These are phyloP conservation scores for Coffea eugenioides DNA, from an alignment of 257 asterid species.

Conservation along the genomic window DNA sequence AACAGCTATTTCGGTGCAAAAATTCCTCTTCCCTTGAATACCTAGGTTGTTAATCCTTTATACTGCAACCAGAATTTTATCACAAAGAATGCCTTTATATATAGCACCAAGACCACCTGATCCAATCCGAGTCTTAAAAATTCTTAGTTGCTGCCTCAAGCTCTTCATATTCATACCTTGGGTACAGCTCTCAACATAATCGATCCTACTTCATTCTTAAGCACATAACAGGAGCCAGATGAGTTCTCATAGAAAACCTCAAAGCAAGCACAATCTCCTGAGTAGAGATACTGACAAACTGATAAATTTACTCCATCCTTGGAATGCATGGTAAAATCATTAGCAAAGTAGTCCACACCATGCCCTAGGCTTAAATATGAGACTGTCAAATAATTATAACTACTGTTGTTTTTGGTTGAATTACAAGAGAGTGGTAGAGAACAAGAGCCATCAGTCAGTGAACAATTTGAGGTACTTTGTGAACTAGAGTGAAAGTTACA, in stretches of 20 bases:
- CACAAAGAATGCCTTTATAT: slow-evolving; percentile 55
- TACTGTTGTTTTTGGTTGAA: slow-evolving; percentile 24
- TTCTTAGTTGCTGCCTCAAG: slow-evolving; percentile 52
- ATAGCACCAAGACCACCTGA: slow-evolving; percentile 77
- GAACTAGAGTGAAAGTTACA: slow-evolving; percentile 31
- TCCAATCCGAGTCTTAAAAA: slow-evolving; percentile 55
- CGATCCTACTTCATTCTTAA: slow-evolving; percentile 55
- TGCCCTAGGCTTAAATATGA: slow-evolving; percentile 50
- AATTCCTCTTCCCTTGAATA: slow-evolving; percentile 57
- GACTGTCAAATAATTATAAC: slow-evolving; percentile 14
- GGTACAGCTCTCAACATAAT: slow-evolving; percentile 25
- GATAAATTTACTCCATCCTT: slow-evolving; percentile 37
- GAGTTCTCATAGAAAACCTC: slow-evolving; percentile 56
- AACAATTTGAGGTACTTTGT: slow-evolving; percentile 34
- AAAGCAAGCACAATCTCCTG: slow-evolving; percentile 59
- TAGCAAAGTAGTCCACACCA: slow-evolving; percentile 65
- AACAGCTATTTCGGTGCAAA: slow-evolving; percentile 62
- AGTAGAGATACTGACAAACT: slow-evolving; percentile 57
- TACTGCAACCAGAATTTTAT: slow-evolving; percentile 60
- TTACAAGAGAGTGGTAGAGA: slow-evolving; percentile 53
- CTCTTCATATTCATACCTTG: slow-evolving; percentile 47
- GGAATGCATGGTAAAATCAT: slow-evolving; percentile 45
- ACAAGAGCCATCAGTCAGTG: slow-evolving; percentile 40
- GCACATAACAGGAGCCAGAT: slow-evolving; percentile 58
- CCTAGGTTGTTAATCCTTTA: slow-evolving; percentile 53